phyloP scores from a whole-genome alignment of 2,329 filamentous ascomycete species.

The Seiridium cupressi region DNA sequence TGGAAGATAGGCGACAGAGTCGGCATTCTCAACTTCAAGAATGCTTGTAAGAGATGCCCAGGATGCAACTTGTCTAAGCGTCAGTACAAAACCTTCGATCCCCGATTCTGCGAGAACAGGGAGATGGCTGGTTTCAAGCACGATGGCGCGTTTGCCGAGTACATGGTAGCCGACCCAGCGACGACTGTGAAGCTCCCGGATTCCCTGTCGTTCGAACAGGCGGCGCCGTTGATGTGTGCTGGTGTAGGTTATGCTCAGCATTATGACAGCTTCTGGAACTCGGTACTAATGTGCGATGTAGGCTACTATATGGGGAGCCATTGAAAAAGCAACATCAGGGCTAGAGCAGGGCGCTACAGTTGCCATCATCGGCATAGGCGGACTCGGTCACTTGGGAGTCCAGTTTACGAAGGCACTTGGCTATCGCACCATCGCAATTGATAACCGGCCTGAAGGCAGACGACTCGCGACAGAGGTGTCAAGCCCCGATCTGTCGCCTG shows the following conservation, averaged over 20 bases:
- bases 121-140: constrained; percentile 32
- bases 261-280: neutral
- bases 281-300: neutral
- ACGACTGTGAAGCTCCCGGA: constrained; percentile 26
- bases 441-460: constrained; percentile 28
- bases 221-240: constrained; percentile 34
- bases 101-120: constrained; percentile 28
- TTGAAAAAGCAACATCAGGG: constrained; percentile 25
- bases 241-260: constrained; percentile 19
- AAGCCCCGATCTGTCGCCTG: constrained; percentile 18
- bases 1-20: constrained; percentile 33
- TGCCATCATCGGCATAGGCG: constrained; percentile 32
- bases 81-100: constrained; percentile 17
- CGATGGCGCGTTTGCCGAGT: constrained; percentile 33
- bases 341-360: constrained; percentile 22
- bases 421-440: constrained; percentile 32
- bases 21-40: constrained; percentile 33
- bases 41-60: constrained; percentile 24
- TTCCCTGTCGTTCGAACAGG: constrained; percentile 28
- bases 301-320: constrained; percentile 31
- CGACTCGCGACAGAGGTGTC: constrained; percentile 24
- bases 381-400: constrained; percentile 31
- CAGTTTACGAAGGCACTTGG: constrained; percentile 35
- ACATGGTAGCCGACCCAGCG: constrained; percentile 27
- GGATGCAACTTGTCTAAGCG: constrained; percentile 23